These are phyloP conservation scores for Porcisia hertigi DNA, from an alignment of 208 protist species.

Conservation along the genomic window DNA sequence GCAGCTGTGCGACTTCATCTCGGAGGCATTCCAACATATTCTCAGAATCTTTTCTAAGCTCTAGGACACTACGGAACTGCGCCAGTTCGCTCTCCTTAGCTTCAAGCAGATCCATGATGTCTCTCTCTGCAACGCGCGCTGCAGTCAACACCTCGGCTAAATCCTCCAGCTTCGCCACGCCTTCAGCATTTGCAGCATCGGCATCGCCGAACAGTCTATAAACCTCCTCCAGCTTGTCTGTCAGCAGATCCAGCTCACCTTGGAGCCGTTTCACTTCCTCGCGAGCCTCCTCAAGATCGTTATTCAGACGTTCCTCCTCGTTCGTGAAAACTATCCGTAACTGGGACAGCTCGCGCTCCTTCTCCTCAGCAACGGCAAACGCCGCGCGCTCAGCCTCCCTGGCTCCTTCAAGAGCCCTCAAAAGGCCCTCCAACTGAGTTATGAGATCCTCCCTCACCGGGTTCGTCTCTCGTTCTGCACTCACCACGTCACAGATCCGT, in stretches of 20 bases:
- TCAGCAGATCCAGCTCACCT: constrained; percentile 35
- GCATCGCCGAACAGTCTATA: constrained; percentile 34
- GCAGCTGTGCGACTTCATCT: constrained; percentile 22
- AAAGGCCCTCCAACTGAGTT: constrained; percentile 36
- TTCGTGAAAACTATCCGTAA: constrained; percentile 20
- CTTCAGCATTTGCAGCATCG: constrained; percentile 27
- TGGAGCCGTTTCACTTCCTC: constrained; percentile 34
- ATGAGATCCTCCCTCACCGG: constrained; percentile 25
- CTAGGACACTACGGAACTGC: constrained; percentile 11
- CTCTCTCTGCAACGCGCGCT: constrained; percentile 30
- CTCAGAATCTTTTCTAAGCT: constrained; percentile 15
- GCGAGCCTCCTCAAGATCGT: constrained; percentile 29
- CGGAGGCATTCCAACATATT: constrained; percentile 18
- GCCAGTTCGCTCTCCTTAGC: constrained; percentile 39
- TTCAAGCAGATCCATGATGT: constrained; percentile 29
- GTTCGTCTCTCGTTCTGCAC: neutral
- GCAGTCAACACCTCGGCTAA: constrained; percentile 31
- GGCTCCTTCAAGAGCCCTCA: constrained; percentile 31
- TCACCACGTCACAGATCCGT: constrained; percentile 31
- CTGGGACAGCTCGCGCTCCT: constrained; percentile 19
- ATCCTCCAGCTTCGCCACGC: constrained; percentile 34
- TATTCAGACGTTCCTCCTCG: constrained; percentile 29
- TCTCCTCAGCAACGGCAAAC: constrained; percentile 7
- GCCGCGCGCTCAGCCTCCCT: constrained; percentile 16
- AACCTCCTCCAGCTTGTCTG: constrained; percentile 42